phyloP scores from a whole-genome alignment of 768 basidiomycete species.

The Obba rivulosa region DNA sequence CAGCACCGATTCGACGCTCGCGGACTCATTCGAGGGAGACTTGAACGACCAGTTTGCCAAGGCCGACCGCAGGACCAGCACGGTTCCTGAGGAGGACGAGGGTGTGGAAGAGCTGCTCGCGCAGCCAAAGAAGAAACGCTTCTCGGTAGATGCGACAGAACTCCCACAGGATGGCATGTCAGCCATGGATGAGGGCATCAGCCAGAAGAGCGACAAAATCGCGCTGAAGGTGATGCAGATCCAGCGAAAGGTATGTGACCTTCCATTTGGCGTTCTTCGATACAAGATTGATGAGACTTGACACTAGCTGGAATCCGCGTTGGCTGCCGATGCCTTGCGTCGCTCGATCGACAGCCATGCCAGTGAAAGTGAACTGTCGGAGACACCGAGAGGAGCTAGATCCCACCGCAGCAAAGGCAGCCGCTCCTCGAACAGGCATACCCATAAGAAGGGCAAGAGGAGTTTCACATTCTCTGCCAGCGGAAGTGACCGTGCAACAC shows the following conservation, averaged over 20 bases:
- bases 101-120: slow-evolving; percentile 34
- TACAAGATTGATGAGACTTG: neutral
- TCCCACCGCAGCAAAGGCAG: slow-evolving; percentile 10
- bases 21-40: slow-evolving; percentile 54
- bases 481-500: slow-evolving; percentile 11
- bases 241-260: slow-evolving; percentile 80
- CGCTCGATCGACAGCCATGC: slow-evolving; percentile 34
- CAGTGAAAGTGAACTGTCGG: slow-evolving; percentile 38
- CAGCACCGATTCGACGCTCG: slow-evolving; percentile 76
- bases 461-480: slow-evolving; percentile 10
- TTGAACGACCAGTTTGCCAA: slow-evolving; percentile 26
- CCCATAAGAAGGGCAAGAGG: slow-evolving; percentile 10
- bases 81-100: slow-evolving; percentile 54
- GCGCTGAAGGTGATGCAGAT: slow-evolving; percentile 85
- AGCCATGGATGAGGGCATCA: slow-evolving; percentile 85
- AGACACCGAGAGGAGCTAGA: slow-evolving; percentile 11
- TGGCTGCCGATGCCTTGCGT: slow-evolving; percentile 52
- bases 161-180: slow-evolving; percentile 70
- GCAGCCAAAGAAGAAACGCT: slow-evolving; percentile 63
- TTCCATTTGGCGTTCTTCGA: slow-evolving; percentile 24
- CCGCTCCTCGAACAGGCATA: slow-evolving; percentile 4
- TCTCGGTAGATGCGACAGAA: slow-evolving; percentile 67
- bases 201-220: slow-evolving; percentile 79
- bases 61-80: slow-evolving; percentile 42
- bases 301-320: slow-evolving; percentile 68